Percentiles rank a stretch among this genome's conserved stretches.
Conservation (phyloP, 192 early-diverging fungal species). For the Backusella luteola region DNA sequence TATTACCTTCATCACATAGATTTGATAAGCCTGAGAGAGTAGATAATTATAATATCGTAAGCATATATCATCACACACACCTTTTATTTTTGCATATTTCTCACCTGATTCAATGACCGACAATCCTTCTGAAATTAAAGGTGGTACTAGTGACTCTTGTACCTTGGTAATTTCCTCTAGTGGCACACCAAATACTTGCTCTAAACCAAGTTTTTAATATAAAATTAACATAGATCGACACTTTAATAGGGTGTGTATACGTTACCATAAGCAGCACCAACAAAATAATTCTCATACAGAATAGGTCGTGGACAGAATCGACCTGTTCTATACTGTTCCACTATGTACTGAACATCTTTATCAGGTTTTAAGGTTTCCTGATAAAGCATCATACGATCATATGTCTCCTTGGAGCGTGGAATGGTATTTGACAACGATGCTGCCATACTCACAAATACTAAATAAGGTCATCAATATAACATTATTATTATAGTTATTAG, state of each 20-base stretch:
- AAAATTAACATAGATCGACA: not conserved
- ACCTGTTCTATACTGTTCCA: constrained; percentile 75
- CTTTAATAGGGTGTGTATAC: not conserved
- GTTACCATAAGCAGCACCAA: constrained; percentile 59
- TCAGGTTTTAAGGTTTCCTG: constrained; percentile 70
- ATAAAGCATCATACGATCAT: constrained; percentile 55
- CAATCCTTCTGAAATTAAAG: constrained; percentile 61
- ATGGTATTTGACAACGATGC: constrained; percentile 52
- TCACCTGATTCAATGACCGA: constrained; percentile 57
- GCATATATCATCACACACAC: not conserved
- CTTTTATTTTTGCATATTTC: not conserved
- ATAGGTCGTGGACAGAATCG: constrained; percentile 64
- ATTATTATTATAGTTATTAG: not conserved
- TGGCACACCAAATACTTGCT: constrained; percentile 72
- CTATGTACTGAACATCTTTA: constrained; percentile 71
- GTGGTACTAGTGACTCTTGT: constrained; percentile 57
- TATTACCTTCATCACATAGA: constrained; percentile 28
- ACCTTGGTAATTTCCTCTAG: constrained; percentile 66
- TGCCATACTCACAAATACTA: constrained; percentile 51
- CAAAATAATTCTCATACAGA: constrained; percentile 62
- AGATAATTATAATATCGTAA: not conserved
- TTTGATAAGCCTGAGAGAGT: not conserved
- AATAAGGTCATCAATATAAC: not conserved
- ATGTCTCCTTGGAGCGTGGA: constrained; percentile 53
- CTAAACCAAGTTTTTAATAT: constrained; percentile 26